Base-by-base conservation (phyloP, 495 filamentous ascomycete species). In the Neurospora intermedia region DNA sequence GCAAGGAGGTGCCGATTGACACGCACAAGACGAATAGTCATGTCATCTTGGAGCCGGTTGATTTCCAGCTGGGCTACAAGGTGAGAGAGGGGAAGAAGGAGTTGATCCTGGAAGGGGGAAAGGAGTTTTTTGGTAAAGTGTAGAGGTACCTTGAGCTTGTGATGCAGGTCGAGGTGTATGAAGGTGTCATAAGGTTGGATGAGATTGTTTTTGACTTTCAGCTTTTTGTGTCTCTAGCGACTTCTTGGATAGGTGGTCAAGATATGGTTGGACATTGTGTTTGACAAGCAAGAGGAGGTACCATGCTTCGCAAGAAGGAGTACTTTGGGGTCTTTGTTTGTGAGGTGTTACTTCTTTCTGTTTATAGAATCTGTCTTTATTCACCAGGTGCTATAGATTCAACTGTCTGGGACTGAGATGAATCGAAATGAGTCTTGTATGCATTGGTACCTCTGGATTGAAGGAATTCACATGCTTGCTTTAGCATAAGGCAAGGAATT, bases 11-110 rank as follows among this genome's bases (percentile, higher is more conserved):
- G 39, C 81, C 83, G 7, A 83, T 88, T 41, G 84, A 89, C 74
- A 84, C 87, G 62, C 82, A 85, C 73, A 82, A 83, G 5, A 85
- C 83, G 41, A 86, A 86, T 73, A 79, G 78, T 69, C 83, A 86
- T 73, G 84, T 86, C 72, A 86, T 86, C 54, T 74, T 85, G 48
- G 84, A 86, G 73, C 84, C 84, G 40, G n/a, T 73, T 18, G 79
- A 80, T 7, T 86, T 81, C 73, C 80, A 83, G 70, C 76, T 84
- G 70, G 75, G 77, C 11, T 81, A 85, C 73, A 77, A 81, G 75
- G 80, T 81, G 2, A 82, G 79, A 38, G 71, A 72, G 10, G 77
- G 83, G 75, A 77, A 79, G 16, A 79, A 76, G 6, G 72, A 72
- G 23, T 75, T 79, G 48, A 77, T 85, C 15, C 70, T 86, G 13